Evolutionary conservation across 352 stramenopile species (phyloP).

Genomic region (Phytopythium montanum): DNA sequence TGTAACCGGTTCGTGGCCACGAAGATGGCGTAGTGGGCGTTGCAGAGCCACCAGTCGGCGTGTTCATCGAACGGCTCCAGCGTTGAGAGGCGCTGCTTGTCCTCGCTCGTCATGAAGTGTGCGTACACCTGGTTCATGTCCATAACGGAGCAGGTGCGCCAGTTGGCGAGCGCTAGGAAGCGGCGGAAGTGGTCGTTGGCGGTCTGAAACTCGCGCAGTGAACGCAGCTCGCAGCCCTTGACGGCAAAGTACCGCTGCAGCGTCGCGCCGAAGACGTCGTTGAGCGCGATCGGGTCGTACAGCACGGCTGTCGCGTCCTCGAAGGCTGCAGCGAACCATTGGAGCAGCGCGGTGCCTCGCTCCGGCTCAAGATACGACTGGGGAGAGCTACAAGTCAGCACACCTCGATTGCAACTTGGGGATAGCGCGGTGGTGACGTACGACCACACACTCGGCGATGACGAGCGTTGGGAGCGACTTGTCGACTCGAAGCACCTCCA

Average conservation of each 20-base stretch:
- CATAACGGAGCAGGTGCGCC: slow-evolving; percentile 39
- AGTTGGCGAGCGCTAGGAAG: slow-evolving; percentile 24
- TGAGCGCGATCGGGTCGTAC: slow-evolving; percentile 61
- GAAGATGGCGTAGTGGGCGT: slow-evolving; percentile 64
- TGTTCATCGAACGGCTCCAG: slow-evolving; percentile 74
- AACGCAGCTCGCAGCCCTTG: slow-evolving; percentile 67
- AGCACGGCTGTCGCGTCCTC: slow-evolving; percentile 35
- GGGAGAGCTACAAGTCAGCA: neutral
- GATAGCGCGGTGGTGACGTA: slow-evolving; percentile 17
- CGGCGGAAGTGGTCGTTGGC: slow-evolving; percentile 36
- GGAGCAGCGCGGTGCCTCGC: slow-evolving; percentile 41
- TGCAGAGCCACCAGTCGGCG: slow-evolving; percentile 59
- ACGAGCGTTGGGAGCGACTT: slow-evolving; percentile 44
- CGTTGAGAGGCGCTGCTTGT: slow-evolving; percentile 38
- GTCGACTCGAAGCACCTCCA: slow-evolving; percentile 29
- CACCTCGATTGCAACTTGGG: neutral
- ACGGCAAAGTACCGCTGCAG: slow-evolving; percentile 60
- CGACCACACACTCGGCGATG: slow-evolving; percentile 69
- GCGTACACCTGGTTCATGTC: slow-evolving; percentile 69
- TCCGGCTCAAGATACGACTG: slow-evolving; percentile 66
- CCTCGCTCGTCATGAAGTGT: slow-evolving; percentile 23
- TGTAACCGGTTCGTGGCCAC: slow-evolving; percentile 27
- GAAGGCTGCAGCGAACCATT: slow-evolving; percentile 39
- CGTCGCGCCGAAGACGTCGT: slow-evolving; percentile 37
- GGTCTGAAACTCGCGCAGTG: slow-evolving; percentile 28